A percentile compares a stretch with the other conserved stretches of the same genome.
These are phyloP conservation scores for Ceratocystis eucalypticola DNA, from an alignment of 2,329 filamentous ascomycete species.

Conservation along the genomic window DNA sequence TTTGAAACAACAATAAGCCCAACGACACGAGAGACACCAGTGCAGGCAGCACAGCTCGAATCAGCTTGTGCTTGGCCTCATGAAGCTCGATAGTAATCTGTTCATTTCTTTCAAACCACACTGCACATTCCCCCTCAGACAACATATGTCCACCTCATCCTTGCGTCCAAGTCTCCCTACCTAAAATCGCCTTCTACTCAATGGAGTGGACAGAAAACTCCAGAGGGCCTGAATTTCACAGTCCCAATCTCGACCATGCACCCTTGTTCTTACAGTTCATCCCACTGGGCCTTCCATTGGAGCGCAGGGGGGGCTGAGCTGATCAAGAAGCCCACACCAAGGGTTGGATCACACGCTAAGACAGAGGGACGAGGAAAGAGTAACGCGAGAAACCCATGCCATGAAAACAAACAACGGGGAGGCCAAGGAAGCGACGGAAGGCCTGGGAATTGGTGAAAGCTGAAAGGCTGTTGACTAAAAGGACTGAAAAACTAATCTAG, in stretches of 20 bases:
- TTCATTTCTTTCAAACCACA: neutral
- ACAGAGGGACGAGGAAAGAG: neutral
- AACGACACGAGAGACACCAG: neutral
- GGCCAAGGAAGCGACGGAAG: conserved; percentile 6
- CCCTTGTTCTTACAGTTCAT: neutral
- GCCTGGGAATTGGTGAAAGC: neutral
- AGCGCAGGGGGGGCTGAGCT: conserved; percentile 6
- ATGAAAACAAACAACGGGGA: conserved; percentile 7
- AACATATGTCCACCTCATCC: neutral
- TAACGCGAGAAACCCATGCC: conserved; percentile 1
- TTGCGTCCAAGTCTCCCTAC: neutral
- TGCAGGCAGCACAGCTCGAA: neutral
- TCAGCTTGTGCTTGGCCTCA: neutral
- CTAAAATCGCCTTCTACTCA: neutral
- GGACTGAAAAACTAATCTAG: neutral
- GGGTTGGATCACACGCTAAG: conserved; percentile 9
- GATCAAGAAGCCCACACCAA: conserved; percentile 1
- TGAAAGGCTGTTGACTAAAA: neutral
- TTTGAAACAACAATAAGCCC: neutral
- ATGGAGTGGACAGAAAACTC: neutral
- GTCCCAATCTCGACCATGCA: neutral
- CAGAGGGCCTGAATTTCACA: neutral
- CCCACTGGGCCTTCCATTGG: neutral
- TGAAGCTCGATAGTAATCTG: neutral
- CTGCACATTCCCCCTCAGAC: neutral